Percentiles rank a stretch among this genome's conserved stretches.
Evolutionary conservation across 495 filamentous ascomycete genomes (phyloP).

Genomic region (Penicillium bovifimosum): DNA sequence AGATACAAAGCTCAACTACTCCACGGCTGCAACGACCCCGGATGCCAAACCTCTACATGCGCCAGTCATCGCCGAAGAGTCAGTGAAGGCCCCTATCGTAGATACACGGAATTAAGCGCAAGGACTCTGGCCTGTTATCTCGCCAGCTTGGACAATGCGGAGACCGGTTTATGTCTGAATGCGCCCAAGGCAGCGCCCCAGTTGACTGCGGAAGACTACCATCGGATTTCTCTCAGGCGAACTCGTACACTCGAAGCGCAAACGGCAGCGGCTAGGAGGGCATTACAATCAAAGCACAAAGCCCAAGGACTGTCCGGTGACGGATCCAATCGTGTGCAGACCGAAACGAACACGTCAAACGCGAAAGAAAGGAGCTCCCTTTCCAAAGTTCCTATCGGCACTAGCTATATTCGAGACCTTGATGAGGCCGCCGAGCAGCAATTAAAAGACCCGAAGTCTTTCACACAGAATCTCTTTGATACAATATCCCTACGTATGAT

Average conservation of each 20-base stretch:
- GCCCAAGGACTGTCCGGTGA: not conserved
- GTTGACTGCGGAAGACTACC: slow-evolving; percentile 23
- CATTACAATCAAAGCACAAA: not conserved
- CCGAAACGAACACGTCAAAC: not conserved
- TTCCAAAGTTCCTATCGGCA: slow-evolving; percentile 2
- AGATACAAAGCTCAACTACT: slow-evolving; percentile 83
- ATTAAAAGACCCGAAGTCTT: slow-evolving; percentile 75
- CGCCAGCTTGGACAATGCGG: slow-evolving; percentile 73
- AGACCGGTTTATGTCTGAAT: slow-evolving; percentile 64
- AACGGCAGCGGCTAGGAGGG: slow-evolving; percentile 2
- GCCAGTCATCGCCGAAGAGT: slow-evolving; percentile 67
- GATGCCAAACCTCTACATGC: slow-evolving; percentile 73
- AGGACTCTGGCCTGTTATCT: slow-evolving; percentile 73
- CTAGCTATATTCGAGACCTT: slow-evolving; percentile 15
- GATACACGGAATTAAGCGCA: slow-evolving; percentile 64
- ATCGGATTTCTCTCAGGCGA: slow-evolving; percentile 28
- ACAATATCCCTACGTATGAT: slow-evolving; percentile 73
- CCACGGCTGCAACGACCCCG: slow-evolving; percentile 66
- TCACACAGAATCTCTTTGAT: slow-evolving; percentile 76
- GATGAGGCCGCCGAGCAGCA: slow-evolving; percentile 38
- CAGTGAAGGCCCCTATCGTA: slow-evolving; percentile 62
- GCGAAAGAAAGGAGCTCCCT: not conserved
- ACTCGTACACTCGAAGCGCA: slow-evolving; percentile 22
- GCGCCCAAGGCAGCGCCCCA: slow-evolving; percentile 32
- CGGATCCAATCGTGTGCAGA: not conserved